Evolutionary conservation across 1,139 yeast genomes (phyloP).

Genomic region (Taphrina sp.): DNA sequence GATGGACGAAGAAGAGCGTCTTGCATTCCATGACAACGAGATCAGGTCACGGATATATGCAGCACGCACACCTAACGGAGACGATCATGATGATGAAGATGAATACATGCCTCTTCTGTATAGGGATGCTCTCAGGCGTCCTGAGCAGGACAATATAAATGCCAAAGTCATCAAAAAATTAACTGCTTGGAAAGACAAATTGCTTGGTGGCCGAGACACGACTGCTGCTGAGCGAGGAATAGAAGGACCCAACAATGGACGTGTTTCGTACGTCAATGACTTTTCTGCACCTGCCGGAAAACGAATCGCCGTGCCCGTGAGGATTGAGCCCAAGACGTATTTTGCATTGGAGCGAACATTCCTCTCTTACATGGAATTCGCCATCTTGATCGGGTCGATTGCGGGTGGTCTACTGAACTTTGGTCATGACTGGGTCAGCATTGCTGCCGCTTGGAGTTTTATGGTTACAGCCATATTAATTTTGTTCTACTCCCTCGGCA

Average conservation of each 20-base stretch:
- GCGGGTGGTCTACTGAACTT: conserved; percentile 92
- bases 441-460: conserved; percentile 86
- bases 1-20: conserved; percentile 43
- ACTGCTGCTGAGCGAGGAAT: conserved; percentile 24
- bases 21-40: conserved; percentile 37
- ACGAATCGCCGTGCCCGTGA: conserved; percentile 90
- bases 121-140: conserved; percentile 17
- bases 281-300: conserved; percentile 68
- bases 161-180: conserved; percentile 13
- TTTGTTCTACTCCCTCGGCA: conserved; percentile 67
- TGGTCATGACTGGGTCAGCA: conserved; percentile 67
- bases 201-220: conserved; percentile 5
- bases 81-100: conserved; percentile 31
- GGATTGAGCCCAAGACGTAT: conserved; percentile 97
- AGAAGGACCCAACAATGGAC: neutral
- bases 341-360: conserved; percentile 98
- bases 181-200: conserved; percentile 3
- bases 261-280: conserved; percentile 30
- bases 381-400: conserved; percentile 88
- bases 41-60: conserved; percentile 18
- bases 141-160: conserved; percentile 22
- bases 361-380: conserved; percentile 93
- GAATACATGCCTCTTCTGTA: conserved; percentile 27
- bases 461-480: conserved; percentile 75
- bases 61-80: conserved; percentile 10